phyloP scores from a whole-genome alignment of 2,329 filamentous ascomycete species.

The Pseudogymnoascus sp. region DNA sequence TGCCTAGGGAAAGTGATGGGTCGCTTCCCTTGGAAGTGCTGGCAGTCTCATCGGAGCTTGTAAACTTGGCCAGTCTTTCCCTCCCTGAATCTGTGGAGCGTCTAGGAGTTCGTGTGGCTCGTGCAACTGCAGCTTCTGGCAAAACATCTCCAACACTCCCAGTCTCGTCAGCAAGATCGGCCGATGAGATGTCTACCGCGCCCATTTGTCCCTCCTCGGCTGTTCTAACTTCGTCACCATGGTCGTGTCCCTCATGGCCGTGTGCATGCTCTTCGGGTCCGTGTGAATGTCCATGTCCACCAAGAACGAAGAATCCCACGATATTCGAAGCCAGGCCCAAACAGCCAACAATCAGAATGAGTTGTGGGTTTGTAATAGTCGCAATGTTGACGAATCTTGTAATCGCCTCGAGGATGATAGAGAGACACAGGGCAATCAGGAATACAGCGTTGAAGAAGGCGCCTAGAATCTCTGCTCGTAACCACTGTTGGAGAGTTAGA shows the following conservation, averaged over 20 bases:
- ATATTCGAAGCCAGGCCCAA: conserved; percentile 84
- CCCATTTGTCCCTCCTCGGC: conserved; percentile 33
- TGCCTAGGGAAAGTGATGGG: conserved; percentile 15
- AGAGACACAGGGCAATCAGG: conserved; percentile 89
- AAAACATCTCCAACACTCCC: conserved; percentile 56
- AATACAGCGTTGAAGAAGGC: conserved; percentile 97
- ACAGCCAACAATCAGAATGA: conserved; percentile 85
- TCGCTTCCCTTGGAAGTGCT: conserved; percentile 21
- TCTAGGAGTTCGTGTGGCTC: conserved; percentile 33
- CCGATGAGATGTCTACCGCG: conserved; percentile 33
- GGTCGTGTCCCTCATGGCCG: conserved; percentile 38
- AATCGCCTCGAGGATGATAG: conserved; percentile 91
- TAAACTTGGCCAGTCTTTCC: conserved; percentile 26
- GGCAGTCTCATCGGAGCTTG: conserved; percentile 26
- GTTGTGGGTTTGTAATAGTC: conserved; percentile 73
- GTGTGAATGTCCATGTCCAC: conserved; percentile 85
- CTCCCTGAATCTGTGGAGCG: conserved; percentile 1
- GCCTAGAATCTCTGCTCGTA: conserved; percentile 92
- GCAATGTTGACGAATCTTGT: conserved; percentile 89
- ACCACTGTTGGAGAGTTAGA: conserved; percentile 57
- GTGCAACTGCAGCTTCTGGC: conserved; percentile 55
- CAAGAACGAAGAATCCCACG: conserved; percentile 81
- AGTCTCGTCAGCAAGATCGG: conserved; percentile 47
- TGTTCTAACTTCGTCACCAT: conserved; percentile 29
- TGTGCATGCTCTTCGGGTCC: conserved; percentile 47